phyloP scores from a whole-genome alignment of 2,329 filamentous ascomycete species.

The Tolypocladium cylindrosporum region DNA sequence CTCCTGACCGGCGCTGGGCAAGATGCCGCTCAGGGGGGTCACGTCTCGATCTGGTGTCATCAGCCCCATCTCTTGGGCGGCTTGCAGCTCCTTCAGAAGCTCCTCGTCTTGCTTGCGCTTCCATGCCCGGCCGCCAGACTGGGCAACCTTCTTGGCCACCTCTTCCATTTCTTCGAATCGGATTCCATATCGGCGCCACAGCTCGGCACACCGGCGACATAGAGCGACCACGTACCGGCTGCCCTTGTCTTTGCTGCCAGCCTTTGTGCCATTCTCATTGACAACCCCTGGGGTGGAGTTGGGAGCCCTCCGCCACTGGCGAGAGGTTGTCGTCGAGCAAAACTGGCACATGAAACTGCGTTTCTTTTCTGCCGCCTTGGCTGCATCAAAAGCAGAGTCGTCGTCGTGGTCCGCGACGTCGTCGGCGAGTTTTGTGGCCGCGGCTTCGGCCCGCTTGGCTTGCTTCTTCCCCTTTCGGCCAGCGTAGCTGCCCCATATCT shows the following conservation, averaged over 20 bases:
- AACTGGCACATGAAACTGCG: slow-evolving; percentile 90
- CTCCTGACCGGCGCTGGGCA: slow-evolving; percentile 27
- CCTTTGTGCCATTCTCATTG: slow-evolving; percentile 45
- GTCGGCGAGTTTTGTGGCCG: slow-evolving; percentile 69
- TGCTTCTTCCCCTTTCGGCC: slow-evolving; percentile 88
- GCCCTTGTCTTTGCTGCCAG: slow-evolving; percentile 66
- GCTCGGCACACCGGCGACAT: slow-evolving; percentile 79
- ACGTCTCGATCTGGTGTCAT: slow-evolving; percentile 32
- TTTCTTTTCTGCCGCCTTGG: slow-evolving; percentile 72
- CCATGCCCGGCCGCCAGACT: slow-evolving; percentile 70
- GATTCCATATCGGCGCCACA: slow-evolving; percentile 94
- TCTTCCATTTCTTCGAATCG: slow-evolving; percentile 94
- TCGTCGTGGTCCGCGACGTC: slow-evolving; percentile 89
- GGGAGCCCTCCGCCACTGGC: slow-evolving; percentile 88
- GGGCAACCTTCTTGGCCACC: slow-evolving; percentile 74
- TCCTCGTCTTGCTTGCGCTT: slow-evolving; percentile 90
- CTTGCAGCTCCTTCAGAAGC: slow-evolving; percentile 61
- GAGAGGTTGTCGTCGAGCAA: slow-evolving; percentile 67
- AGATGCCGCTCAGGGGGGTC: slow-evolving; percentile 22
- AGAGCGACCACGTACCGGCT: slow-evolving; percentile 68
- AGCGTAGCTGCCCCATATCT: slow-evolving; percentile 84
- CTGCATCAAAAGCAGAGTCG: slow-evolving; percentile 89
- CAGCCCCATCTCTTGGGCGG: slow-evolving; percentile 49
- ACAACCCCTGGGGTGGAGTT: slow-evolving; percentile 63
- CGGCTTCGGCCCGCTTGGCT: slow-evolving; percentile 60